phyloP scores from a whole-genome alignment of 768 basidiomycete species.

The Tephrocybe rancida region DNA sequence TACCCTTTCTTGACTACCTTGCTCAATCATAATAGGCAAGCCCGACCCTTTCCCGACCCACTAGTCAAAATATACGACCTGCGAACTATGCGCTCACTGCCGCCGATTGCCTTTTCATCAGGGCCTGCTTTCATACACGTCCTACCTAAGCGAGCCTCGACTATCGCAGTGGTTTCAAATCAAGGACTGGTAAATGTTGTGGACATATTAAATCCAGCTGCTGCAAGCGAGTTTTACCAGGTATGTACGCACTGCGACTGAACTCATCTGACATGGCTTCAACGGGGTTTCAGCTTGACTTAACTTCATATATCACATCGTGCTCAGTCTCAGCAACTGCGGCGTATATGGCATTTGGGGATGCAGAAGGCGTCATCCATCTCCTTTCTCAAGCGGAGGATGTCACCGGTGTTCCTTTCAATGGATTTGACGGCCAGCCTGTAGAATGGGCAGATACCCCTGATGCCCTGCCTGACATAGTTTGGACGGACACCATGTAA shows the following conservation, averaged over 20 bases:
- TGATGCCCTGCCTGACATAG: constrained; percentile 65
- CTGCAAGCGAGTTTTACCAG: constrained; percentile 78
- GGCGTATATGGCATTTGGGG: constrained; percentile 92
- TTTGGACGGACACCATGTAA: constrained; percentile 88
- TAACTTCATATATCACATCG: constrained; percentile 77
- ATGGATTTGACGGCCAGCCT: constrained; percentile 87
- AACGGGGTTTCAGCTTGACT: constrained; percentile 52
- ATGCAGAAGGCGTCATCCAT: constrained; percentile 83
- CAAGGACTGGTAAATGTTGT: constrained; percentile 86
- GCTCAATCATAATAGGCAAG: constrained; percentile 56
- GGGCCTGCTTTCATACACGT: constrained; percentile 86
- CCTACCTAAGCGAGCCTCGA: constrained; percentile 76
- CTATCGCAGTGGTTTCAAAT: constrained; percentile 73
- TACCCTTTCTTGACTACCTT: neutral
- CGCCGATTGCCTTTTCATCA: constrained; percentile 85
- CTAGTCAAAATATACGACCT: constrained; percentile 92
- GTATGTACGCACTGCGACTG: constrained; percentile 45
- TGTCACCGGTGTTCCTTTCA: constrained; percentile 68
- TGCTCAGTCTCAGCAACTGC: constrained; percentile 84
- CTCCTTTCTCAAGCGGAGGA: constrained; percentile 75
- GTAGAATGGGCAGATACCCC: constrained; percentile 83
- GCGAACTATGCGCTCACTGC: constrained; percentile 78
- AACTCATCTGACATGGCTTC: neutral
- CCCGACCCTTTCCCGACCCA: constrained; percentile 86
- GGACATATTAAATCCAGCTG: constrained; percentile 73